Evolutionary conservation across 371 early-diverging fungal species (phyloP), one percentile per base, ranked within the genome.

Genomic region (Rhizopus stolonifer): DNA sequence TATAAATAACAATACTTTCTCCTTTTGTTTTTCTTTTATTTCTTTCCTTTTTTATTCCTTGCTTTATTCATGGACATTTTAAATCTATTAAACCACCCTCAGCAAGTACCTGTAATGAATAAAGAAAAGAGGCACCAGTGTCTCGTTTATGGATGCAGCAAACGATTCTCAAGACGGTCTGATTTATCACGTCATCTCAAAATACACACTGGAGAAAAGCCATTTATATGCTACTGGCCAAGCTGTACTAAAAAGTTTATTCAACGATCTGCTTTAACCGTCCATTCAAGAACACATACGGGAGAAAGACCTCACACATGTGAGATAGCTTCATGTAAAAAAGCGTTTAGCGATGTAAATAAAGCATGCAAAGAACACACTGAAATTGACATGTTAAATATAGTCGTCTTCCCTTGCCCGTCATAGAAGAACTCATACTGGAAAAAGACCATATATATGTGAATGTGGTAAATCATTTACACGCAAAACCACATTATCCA

Each of bases 221-320:
- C 89, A 1, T 89, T 81, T 63, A 69, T 70, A 23, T 89, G 91
- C 65, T 54, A 67, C 17, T 83, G 82, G 70, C 60, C 65, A 26
- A 79, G 74, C 26, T 90, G 91, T 62, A 77, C 72, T 56, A 90
- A 88, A 67, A 79, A 81, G 46, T 90, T 90, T 56, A 85, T 88
- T 53, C 90, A 87, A 71, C 74, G 85, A 22, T 90, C 91, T 7
- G 91, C 89, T 26, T 69, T 90, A 51, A 88, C 86, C 0, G 89
- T 89, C 19, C 91, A 90, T 64, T 65, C 78, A 43, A 77, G 91
- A 49, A 90, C 91, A 2, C 91, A 90, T 66, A 83, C 91, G 5
- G 91, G 91, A 29, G 91, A 88, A 64, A 75, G 85, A 26, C 90
- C 90, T 9, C 90, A 90, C 64, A 59, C 67, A 46, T 90, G 90